These are phyloP conservation scores for Phalaenopsis aphrodite DNA, from an alignment of 106 monocot genomes.

Conservation along the genomic window DNA sequence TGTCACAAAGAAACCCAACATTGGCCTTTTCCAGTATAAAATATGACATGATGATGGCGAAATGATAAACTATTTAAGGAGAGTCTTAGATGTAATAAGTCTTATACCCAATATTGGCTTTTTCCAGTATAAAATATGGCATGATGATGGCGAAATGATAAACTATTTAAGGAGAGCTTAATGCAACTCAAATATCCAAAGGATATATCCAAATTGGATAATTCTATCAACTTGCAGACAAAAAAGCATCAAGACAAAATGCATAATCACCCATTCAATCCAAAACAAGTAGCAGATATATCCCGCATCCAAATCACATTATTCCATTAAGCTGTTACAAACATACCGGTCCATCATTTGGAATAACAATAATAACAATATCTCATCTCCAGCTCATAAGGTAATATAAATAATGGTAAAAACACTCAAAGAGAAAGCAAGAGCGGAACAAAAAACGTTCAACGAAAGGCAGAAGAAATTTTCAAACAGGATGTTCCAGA, in stretches of 20 bases:
- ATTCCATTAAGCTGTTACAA: background rate
- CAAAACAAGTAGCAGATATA: background rate
- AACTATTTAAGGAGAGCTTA: too few relatives aligned
- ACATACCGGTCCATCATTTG: background rate
- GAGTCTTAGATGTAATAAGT: too few relatives aligned
- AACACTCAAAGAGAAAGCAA: background rate
- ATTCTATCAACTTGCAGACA: background rate
- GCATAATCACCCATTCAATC: background rate
- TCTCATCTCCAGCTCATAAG: background rate
- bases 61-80: too few relatives aligned
- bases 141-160: too few relatives aligned
- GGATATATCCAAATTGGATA: background rate
- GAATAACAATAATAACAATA: background rate
- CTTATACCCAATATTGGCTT: too few relatives aligned
- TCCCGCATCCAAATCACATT: background rate
- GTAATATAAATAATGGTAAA: background rate
- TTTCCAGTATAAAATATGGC: too few relatives aligned
- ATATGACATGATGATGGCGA: too few relatives aligned
- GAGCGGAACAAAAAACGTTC: background rate
- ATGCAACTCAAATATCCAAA: too few relatives aligned
- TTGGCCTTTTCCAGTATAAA: too few relatives aligned
- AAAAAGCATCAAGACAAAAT: background rate
- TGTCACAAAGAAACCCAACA: too few relatives aligned
- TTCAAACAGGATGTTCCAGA: background rate
- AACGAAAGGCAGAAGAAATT: background rate